Percentiles rank a stretch among this genome's conserved stretches.
These are phyloP conservation scores for Chrysophaeum taylorii DNA, from an alignment of 352 stramenopile species.

Conservation along the genomic window DNA sequence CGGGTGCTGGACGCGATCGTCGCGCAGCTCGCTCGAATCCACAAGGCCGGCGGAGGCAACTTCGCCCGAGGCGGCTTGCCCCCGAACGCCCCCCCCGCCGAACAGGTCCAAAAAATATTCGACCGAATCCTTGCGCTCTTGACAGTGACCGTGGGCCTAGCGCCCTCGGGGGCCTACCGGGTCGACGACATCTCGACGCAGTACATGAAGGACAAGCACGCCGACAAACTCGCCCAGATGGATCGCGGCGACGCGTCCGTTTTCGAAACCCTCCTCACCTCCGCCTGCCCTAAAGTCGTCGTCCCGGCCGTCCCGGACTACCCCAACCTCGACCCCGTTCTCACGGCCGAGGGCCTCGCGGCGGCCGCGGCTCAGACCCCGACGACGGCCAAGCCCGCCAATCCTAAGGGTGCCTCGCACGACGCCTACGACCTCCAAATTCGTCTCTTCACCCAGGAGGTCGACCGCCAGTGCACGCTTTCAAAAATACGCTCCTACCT, in stretches of 20 bases:
- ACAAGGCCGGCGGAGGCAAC: conserved; percentile 39
- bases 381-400: conserved; percentile 24
- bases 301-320: conserved; percentile 60
- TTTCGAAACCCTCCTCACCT: conserved; percentile 77
- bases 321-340: neutral
- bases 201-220: conserved; percentile 85
- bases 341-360: too few species aligned
- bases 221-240: conserved; percentile 61
- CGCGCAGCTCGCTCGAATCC: conserved; percentile 68
- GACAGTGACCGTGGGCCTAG: conserved; percentile 65
- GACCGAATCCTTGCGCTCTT: conserved; percentile 87
- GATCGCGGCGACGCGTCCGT: conserved; percentile 36
- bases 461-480: conserved; percentile 66
- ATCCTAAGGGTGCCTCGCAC: conserved; percentile 27
- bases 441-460: conserved; percentile 72
- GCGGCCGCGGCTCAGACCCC: neutral
- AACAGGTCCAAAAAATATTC: conserved; percentile 86
- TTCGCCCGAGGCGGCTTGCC: conserved; percentile 21
- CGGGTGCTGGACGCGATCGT: conserved; percentile 50
- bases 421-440: conserved; percentile 53
- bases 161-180: conserved; percentile 14
- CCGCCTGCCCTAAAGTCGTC: conserved; percentile 87
- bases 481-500: conserved; percentile 83
- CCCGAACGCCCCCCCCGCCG: conserved; percentile 76
- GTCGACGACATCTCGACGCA: conserved; percentile 56